A percentile compares a stretch with the other conserved stretches of the same genome.
phyloP scores from a whole-genome alignment of 371 early-diverging fungal species.

The Mortierella sp. region DNA sequence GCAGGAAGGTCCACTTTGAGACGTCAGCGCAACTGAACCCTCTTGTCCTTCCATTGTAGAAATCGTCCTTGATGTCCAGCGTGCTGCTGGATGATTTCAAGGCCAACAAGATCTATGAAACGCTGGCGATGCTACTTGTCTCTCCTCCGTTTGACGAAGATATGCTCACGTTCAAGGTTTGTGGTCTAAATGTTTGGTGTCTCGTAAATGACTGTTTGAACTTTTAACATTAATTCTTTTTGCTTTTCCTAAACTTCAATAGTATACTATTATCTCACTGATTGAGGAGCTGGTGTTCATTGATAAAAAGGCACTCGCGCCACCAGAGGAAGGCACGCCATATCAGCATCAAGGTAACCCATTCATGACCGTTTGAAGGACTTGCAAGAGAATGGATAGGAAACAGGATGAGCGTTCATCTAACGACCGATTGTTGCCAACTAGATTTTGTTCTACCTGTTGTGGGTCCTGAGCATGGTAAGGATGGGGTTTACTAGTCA shows the following conservation, averaged over 20 bases:
- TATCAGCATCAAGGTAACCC: slow-evolving; percentile 67
- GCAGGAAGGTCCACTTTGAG: too few relatives aligned
- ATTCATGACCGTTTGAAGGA: neutral
- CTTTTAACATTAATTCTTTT: too few relatives aligned
- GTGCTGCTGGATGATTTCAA: slow-evolving; percentile 60
- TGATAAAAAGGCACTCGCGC: slow-evolving; percentile 59
- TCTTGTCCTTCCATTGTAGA: slow-evolving; percentile 9
- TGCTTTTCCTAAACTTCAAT: neutral
- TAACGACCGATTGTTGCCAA: too few relatives aligned
- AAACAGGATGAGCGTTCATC: neutral
- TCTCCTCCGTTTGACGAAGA: slow-evolving; percentile 55
- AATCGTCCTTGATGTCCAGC: slow-evolving; percentile 51
- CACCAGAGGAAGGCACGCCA: slow-evolving; percentile 64
- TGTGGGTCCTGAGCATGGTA: slow-evolving; percentile 55
- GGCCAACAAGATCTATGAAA: slow-evolving; percentile 55
- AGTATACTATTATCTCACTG: slow-evolving; percentile 59
- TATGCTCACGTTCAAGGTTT: slow-evolving; percentile 55
- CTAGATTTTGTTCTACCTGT: slow-evolving; percentile 56
- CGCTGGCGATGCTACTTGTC: slow-evolving; percentile 54
- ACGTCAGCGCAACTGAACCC: too few relatives aligned
- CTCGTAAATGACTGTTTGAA: too few relatives aligned
- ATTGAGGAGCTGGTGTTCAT: slow-evolving; percentile 61
- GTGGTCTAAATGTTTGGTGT: neutral
- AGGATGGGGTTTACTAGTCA: neutral
- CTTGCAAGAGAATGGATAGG: neutral